Base-by-base conservation (phyloP, 441 rosid genomes). In the Syzygium syzygioides region DNA sequence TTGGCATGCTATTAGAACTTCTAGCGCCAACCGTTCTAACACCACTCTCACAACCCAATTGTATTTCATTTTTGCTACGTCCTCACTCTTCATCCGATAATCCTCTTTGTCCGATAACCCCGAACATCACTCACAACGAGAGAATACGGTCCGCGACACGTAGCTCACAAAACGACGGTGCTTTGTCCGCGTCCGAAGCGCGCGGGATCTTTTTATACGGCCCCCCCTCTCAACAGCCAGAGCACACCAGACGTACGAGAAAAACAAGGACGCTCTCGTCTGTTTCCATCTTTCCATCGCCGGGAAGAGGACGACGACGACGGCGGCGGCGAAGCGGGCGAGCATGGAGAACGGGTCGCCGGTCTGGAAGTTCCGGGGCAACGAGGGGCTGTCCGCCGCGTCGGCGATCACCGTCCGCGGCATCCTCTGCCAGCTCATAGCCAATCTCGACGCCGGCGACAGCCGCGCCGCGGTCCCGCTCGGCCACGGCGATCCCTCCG, bases 401-500 rank as follows among this genome's bases (percentile, higher is more conserved):
- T 62, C 91, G 14, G 52, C 89, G 28, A 32, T 87, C 87, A 92
- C 90, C 4, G 88, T 92, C 50, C 91, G 94, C n/a, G 92, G 90
- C 17, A 87, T 89, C 90, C 89, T 91, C 55, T 23, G 34, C 84
- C 41, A 26, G 85, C 45, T 94, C 34, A 60, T 55, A 64, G 87
- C 14, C 14, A 87, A 87, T 68, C 88, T 94, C 89, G 76, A 91
- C 87, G 26, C 86, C 37, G 92, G 89, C 41, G 92, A 91, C 79
- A 37, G 86, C 79, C 85, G 94, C 79, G 52, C 86, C 17, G 88
- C 91, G 37, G 88, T 93, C 83, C 92, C 93, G 53, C 95, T 96
- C n/a, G 95, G 95, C 86, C 96, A 93, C 50, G 98, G 99, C 48
- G 98, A 96, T 54, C 97, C 99, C 87, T 95, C 96, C 62, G 88